These are phyloP conservation scores for Pyrenula massariospora DNA, from an alignment of 495 filamentous ascomycete species.

Conservation along the genomic window DNA sequence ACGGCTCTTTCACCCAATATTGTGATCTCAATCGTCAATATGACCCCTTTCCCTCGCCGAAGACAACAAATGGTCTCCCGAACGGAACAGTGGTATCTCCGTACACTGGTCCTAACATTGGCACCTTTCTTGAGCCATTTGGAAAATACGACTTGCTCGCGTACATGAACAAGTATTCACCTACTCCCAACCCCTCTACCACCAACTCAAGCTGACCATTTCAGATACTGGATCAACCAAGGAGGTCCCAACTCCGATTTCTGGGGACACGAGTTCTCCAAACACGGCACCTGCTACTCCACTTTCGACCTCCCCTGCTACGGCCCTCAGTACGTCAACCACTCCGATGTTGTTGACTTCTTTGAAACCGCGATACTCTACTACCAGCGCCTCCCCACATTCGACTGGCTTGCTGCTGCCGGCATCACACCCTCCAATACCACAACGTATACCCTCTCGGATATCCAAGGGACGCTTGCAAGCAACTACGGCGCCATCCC, in stretches of 20 bases:
- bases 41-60: constrained; percentile 36
- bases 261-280: constrained; percentile 45
- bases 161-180: constrained; percentile 32
- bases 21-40: constrained; percentile 40
- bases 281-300: constrained; percentile 43
- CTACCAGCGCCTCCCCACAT: background rate
- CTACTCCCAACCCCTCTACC: background rate
- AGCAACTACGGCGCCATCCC: constrained; percentile 24
- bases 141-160: constrained; percentile 31
- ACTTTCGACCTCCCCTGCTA: constrained; percentile 39
- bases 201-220: background rate
- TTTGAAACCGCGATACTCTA: constrained; percentile 13
- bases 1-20: constrained; percentile 40
- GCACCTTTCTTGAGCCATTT: constrained; percentile 30
- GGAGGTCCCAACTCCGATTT: constrained; percentile 28
- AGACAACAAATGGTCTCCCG: constrained; percentile 31
- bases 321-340: constrained; percentile 24
- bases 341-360: constrained; percentile 36
- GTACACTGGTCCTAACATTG: constrained; percentile 29
- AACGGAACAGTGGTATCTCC: constrained; percentile 29
- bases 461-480: constrained; percentile 24
- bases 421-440: constrained; percentile 38
- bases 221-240: constrained; percentile 31
- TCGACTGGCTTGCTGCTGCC: constrained; percentile 22
- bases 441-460: constrained; percentile 28